These are phyloP conservation scores for Sporisorium scitamineum DNA, from an alignment of 1,284 basidiomycete species.

Conservation along the genomic window DNA sequence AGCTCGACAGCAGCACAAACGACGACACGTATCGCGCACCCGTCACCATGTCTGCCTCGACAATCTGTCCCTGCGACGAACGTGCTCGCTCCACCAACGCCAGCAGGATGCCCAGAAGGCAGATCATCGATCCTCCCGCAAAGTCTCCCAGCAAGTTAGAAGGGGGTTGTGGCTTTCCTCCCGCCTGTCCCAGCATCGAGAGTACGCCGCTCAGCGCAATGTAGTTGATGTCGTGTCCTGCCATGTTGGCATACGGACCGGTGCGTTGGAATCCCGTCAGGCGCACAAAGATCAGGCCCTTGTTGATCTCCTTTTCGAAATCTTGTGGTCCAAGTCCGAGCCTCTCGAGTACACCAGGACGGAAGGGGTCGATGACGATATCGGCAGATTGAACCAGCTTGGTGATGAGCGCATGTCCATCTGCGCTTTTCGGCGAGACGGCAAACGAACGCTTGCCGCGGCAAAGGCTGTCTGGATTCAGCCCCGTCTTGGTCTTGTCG, in stretches of 20 bases:
- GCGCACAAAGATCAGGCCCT: constrained; percentile 66
- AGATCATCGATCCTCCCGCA: constrained; percentile 82
- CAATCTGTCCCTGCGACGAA: constrained; percentile 78
- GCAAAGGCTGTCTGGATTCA: constrained; percentile 72
- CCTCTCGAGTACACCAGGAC: constrained; percentile 83
- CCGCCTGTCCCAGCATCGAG: constrained; percentile 70
- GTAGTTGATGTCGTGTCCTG: constrained; percentile 83
- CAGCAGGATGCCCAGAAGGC: constrained; percentile 80
- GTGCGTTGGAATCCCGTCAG: constrained; percentile 69
- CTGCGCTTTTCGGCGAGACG: constrained; percentile 76
- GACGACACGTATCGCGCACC: constrained; percentile 81
- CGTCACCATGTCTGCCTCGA: constrained; percentile 84
- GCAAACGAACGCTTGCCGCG: constrained; percentile 81
- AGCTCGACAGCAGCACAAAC: constrained; percentile 75
- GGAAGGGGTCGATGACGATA: constrained; percentile 83
- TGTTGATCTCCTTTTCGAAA: constrained; percentile 74
- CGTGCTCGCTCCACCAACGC: constrained; percentile 78
- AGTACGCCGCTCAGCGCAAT: constrained; percentile 83
- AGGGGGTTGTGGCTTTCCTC: constrained; percentile 78
- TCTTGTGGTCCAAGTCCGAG: constrained; percentile 80
- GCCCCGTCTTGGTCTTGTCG: constrained; percentile 73
- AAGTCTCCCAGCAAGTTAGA: constrained; percentile 84
- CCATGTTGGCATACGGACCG: constrained; percentile 67
- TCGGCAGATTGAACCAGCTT: constrained; percentile 78
- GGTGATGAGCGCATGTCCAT: constrained; percentile 75